A percentile compares a stretch with the other conserved stretches of the same genome.
Evolutionary conservation across 2,329 filamentous ascomycete genomes (phyloP).

Genomic region (Leptographium wingfieldii): DNA sequence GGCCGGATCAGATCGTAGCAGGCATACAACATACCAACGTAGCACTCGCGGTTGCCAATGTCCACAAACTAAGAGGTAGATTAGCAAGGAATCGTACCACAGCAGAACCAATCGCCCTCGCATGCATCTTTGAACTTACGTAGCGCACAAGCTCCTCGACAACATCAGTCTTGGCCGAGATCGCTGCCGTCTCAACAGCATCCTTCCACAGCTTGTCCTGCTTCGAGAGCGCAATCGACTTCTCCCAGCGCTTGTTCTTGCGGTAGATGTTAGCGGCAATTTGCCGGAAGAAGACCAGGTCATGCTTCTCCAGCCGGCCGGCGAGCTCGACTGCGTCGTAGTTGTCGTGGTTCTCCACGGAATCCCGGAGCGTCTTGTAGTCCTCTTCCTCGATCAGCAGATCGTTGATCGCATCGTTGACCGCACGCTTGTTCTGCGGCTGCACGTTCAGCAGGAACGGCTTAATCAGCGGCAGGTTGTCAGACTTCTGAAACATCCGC

Average conservation of each 20-base stretch:
- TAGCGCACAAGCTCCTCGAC: constrained; percentile 94
- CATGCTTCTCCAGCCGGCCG: constrained; percentile 87
- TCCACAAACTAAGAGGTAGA: constrained; percentile 70
- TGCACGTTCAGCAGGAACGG: constrained; percentile 96
- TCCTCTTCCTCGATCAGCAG: constrained; percentile 97
- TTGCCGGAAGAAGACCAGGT: constrained; percentile 97
- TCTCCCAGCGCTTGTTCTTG: constrained; percentile 99
- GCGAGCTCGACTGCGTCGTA: constrained; percentile 93
- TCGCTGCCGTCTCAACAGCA: constrained; percentile 92
- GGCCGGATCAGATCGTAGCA: constrained; percentile 96
- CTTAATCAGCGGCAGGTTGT: constrained; percentile 97
- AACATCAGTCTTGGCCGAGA: constrained; percentile 79
- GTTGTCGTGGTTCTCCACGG: constrained; percentile 97
- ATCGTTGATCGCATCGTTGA: constrained; percentile 97
- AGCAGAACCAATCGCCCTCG: background rate
- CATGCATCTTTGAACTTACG: constrained; percentile 49
- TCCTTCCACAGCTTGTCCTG: constrained; percentile 99
- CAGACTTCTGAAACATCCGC: constrained; percentile 95
- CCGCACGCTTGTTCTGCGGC: constrained; percentile 91
- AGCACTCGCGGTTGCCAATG: constrained; percentile 97
- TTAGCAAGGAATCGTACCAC: constrained; percentile 19
- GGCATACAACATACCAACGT: constrained; percentile 98
- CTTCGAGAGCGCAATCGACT: constrained; percentile 94
- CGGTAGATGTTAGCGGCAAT: constrained; percentile 97
- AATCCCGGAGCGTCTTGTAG: constrained; percentile 96